Base-by-base conservation (phyloP, 495 filamentous ascomycete species). In the Neurospora intermedia region DNA sequence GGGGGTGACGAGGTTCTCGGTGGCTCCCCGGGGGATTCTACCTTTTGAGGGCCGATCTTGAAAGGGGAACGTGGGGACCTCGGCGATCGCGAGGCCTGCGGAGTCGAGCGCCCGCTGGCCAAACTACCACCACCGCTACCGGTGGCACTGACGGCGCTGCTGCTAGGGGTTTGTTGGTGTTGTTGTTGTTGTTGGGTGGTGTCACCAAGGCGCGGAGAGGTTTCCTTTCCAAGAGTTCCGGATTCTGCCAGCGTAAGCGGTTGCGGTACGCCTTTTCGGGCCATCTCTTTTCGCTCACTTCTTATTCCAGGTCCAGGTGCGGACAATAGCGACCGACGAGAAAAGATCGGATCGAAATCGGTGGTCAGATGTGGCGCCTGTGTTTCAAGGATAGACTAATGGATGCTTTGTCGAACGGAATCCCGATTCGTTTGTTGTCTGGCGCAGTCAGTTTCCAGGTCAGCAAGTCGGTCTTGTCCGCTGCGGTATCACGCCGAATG, bases 41-140 rank as follows among this genome's bases (percentile, higher is more conserved):
- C 31, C 71, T 78, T 82, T 74, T 78, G 77, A 72, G 78, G 79
- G 76, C 75, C 82, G 78, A 83, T 83, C 43, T 82, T 79, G 75
- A 87, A 84, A 9, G 86, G 86, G 23, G 86, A 87, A 75, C 81
- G 85, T 71, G 86, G 86, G 27, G 86, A 86, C 75, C 81, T 84
- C 54, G 85, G 85, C 70, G 85, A 87, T 72, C 76, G 83, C 54
- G 83, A 75, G 73, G 83, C 78, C 76, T 80, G 72, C 45, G 80
- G 77, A 72, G 78, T 82, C 72, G 75, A 77, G 71, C 54, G 54
- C 27, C 54, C 54, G 7, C 54, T 66, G 27, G 13, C 27, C 54
- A 66, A 35, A 66, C 54, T 35, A 66, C 54, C 27, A 66, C 54
- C 27, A 62, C 54, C 27, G 16, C 54, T 62, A 62, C 54, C 54